phyloP scores from a whole-genome alignment of 495 filamentous ascomycete species.

The Oleoguttula mirabilis region DNA sequence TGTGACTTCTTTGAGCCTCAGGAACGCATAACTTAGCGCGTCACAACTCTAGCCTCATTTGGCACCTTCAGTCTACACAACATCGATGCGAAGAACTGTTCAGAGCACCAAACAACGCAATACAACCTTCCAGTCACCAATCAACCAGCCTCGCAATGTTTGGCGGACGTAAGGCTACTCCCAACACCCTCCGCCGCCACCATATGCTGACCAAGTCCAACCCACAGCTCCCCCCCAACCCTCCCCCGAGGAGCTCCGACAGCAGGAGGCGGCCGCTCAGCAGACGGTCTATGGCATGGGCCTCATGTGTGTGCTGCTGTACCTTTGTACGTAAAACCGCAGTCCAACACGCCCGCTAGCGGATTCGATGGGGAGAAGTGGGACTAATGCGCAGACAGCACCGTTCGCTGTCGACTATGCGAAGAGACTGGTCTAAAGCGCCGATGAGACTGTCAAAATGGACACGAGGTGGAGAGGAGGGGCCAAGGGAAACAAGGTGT shows the following conservation, averaged over 20 bases:
- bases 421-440: conserved; percentile 16
- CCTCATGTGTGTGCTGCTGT: conserved; percentile 18
- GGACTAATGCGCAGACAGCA: conserved; percentile 11
- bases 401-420: conserved; percentile 22
- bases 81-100: no score
- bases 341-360: neutral
- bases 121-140: no score
- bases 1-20: no score
- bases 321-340: conserved; percentile 18
- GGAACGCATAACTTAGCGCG: no score
- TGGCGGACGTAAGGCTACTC: conserved; percentile 18
- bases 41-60: no score
- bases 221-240: conserved; percentile 25
- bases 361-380: neutral
- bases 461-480: no score
- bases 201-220: neutral
- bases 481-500: no score
- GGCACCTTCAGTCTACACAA: no score
- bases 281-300: conserved; percentile 16
- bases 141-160: conserved; percentile 24
- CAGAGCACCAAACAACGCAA: no score
- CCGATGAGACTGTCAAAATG: no score
- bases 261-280: conserved; percentile 17
- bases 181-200: neutral
- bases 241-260: conserved; percentile 8